These are phyloP conservation scores for Salix brachista DNA, from an alignment of 345 rosid species.

Conservation along the genomic window DNA sequence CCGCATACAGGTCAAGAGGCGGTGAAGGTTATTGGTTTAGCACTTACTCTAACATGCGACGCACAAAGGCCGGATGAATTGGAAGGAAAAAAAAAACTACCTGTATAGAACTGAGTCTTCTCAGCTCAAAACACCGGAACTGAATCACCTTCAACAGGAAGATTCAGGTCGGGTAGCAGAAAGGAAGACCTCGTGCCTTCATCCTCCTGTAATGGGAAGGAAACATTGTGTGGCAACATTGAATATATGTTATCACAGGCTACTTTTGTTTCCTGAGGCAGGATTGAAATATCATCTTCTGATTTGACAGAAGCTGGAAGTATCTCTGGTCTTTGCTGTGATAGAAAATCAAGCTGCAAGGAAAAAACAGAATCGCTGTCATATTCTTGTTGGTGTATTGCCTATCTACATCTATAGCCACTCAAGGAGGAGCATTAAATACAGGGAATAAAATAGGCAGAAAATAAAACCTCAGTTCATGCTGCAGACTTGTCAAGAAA, in stretches of 20 bases:
- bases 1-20: not conserved
- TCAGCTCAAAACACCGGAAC: slow-evolving; percentile 28
- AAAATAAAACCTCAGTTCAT: too few species aligned
- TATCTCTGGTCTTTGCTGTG: not conserved
- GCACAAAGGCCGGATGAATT: slow-evolving; percentile 4
- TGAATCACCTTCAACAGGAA: slow-evolving; percentile 39
- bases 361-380: not conserved
- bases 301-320: not conserved
- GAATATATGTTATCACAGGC: not conserved
- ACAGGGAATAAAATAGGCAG: not conserved
- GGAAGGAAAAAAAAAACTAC: slow-evolving; percentile 10
- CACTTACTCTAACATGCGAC: slow-evolving; percentile 4
- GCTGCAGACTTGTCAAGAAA: too few species aligned
- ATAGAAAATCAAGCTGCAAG: slow-evolving; percentile 22
- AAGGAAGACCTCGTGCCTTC: slow-evolving; percentile 20
- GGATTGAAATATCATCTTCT: slow-evolving; percentile 4
- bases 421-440: not conserved
- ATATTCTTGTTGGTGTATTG: too few species aligned
- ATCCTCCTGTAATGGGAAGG: slow-evolving; percentile 6
- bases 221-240: not conserved
- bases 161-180: slow-evolving; percentile 59
- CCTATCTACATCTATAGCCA: not conserved
- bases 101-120: slow-evolving; percentile 12
- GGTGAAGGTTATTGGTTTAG: slow-evolving; percentile 16
- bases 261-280: slow-evolving; percentile 8